Evolutionary conservation across 331 rosid species (phyloP), one percentile per base, ranked within the genome.

Genomic region (Rosa hybrid): DNA sequence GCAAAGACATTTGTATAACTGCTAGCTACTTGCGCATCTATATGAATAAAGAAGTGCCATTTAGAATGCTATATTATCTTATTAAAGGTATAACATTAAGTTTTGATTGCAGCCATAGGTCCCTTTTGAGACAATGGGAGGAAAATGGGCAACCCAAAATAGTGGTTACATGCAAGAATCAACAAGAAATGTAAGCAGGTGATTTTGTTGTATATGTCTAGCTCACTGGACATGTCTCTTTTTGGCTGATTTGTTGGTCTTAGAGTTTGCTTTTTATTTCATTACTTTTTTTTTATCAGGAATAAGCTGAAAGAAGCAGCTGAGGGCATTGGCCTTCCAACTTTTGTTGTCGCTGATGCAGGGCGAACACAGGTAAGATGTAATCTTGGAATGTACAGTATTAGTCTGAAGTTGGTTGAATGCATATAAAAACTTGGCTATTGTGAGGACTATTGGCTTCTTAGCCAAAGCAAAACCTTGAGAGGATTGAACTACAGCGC

Each of bases 271-370:
- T 79, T 75, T 56, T 75, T 68, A 63, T 41, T 56, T 72, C 23
- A 18, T 62, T 63, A 44, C 1, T n/a, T 3, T 62, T 77, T 57
- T 6, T 12, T 21, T 57, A 57, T 76, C 84, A 94, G 98, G 98
- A 94, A 91, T 87, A 94, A 83, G 88, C 91, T 94, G 59, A 87
- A 68, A 83, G 98, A 94, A 69, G 71, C 91, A 77, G 98, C 98
- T 60, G 98, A 90, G 18, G 82, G 42, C 78, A 83, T 90, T 84
- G 96, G 94, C 84, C 94, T 95, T 82, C 98, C 98, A 73, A 92
- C 98, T 49, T 91, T 89, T 87, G 93, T 89, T 79, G 97, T 95
- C 41, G 93, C 98, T 12, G 98, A 95, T 68, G 98, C 98, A 63
- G 98, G 98, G 82, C 87, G 98, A 81, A 95, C 98, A 57, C 96